Conservation (phyloP, 768 basidiomycete genomes). For the Guyanaporus albipodus region DNA sequence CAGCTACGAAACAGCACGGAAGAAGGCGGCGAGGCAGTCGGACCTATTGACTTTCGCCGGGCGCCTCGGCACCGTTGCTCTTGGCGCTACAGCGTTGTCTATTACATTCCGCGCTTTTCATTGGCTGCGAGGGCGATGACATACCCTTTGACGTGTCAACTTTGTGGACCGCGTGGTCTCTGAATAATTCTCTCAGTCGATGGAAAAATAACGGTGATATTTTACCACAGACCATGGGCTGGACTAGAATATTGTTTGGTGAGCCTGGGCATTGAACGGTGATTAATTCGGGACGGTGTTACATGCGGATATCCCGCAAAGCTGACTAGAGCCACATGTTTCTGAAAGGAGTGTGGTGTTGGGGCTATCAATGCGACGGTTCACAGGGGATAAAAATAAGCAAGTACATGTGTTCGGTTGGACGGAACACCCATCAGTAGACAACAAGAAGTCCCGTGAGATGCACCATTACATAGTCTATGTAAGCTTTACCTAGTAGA, state of each 20-base stretch:
- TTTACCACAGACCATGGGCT: slow-evolving; percentile 17
- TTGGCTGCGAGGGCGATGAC: slow-evolving; percentile 23
- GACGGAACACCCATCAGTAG: slow-evolving; percentile 8
- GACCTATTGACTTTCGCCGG: slow-evolving; percentile 50
- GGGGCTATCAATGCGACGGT: slow-evolving; percentile 14
- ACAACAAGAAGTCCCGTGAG: slow-evolving; percentile 22
- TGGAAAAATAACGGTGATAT: slow-evolving; percentile 18
- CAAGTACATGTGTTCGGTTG: slow-evolving; percentile 16
- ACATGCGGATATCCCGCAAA: slow-evolving; percentile 34
- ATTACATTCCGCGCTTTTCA: slow-evolving; percentile 13
- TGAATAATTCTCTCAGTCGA: slow-evolving; percentile 27
- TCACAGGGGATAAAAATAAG: slow-evolving; percentile 35
- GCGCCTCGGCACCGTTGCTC: slow-evolving; percentile 43
- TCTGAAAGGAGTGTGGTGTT: slow-evolving; percentile 18
- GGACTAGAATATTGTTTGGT: slow-evolving; percentile 19
- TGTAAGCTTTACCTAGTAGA: slow-evolving; percentile 32
- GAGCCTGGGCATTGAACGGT: slow-evolving; percentile 28
- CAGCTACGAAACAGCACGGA: slow-evolving; percentile 77
- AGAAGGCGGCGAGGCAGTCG: slow-evolving; percentile 68
- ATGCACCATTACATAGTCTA: slow-evolving; percentile 35
- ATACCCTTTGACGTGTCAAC: slow-evolving; percentile 21
- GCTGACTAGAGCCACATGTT: slow-evolving; percentile 23
- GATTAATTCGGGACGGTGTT: slow-evolving; percentile 31
- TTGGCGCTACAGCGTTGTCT: slow-evolving; percentile 44
- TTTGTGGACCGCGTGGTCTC: slow-evolving; percentile 30